Evolutionary conservation across 2,329 filamentous ascomycete species (phyloP).

Genomic region (Colletotrichum zoysiae): DNA sequence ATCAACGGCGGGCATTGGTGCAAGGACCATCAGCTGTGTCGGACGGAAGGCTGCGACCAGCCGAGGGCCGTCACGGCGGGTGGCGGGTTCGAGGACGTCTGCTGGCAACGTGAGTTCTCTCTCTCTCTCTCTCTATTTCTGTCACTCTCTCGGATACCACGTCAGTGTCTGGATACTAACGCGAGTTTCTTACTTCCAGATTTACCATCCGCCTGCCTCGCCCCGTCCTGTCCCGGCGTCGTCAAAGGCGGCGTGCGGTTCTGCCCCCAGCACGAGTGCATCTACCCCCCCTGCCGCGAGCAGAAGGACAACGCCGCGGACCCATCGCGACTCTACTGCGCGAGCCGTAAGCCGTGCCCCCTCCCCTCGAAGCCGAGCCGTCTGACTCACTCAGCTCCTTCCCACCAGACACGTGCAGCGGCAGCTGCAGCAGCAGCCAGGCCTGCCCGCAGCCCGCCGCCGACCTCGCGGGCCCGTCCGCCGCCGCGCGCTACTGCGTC

Average conservation of each 20-base stretch:
- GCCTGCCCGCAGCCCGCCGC: constrained; percentile 32
- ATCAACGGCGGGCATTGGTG: constrained; percentile 43
- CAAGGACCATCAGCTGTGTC: constrained; percentile 38
- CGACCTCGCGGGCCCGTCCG: constrained; percentile 25
- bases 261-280: constrained; percentile 39
- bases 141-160: background rate
- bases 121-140: background rate
- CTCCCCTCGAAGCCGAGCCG: background rate
- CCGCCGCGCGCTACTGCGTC: constrained; percentile 25
- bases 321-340: constrained; percentile 27
- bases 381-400: background rate
- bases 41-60: constrained; percentile 33
- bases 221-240: constrained; percentile 4
- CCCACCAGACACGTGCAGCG: constrained; percentile 34
- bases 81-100: constrained; percentile 15
- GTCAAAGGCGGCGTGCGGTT: constrained; percentile 8
- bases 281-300: constrained; percentile 29
- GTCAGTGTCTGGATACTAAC: background rate
- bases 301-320: constrained; percentile 22
- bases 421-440: too few species aligned
- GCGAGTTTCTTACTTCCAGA: background rate
- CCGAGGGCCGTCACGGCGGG: constrained; percentile 19
- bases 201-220: constrained; percentile 2
- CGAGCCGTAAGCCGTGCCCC: constrained; percentile 16
- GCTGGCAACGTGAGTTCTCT: constrained; percentile 35